Base-by-base conservation (phyloP, 2,329 filamentous ascomycete species). In the Microsporum canis region DNA sequence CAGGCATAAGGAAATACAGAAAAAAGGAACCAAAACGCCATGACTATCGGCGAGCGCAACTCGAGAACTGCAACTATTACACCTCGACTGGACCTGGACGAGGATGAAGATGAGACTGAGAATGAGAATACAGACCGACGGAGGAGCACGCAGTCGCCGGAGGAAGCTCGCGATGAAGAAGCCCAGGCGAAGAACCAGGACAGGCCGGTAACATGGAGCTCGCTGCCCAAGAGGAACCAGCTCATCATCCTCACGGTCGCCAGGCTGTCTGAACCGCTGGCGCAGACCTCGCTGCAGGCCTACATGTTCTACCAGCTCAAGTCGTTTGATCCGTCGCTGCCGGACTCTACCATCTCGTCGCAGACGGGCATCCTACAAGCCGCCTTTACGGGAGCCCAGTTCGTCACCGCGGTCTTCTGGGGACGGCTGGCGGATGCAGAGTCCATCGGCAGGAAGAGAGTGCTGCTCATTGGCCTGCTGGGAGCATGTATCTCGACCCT, bases 241-340 rank as follows among this genome's bases (percentile, higher is more conserved):
- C 80, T 95, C 23, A 76, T 86, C 34, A 85, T 95, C 61, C 79
- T 95, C 57, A 90, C 87, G 0, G 76, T 95, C 51, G 87, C 89
- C 6, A 84, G 91, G 33, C 77, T 95, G 27, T 89, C 88, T 8
- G 91, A 95, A 70, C 90, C 90, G 2, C 77, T 95, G 39, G 88
- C 89, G 0, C 88, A 94, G 69, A 91, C 88, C 0, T 89, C 85
- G 10, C 73, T 91, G 6, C 82, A 88, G 73, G 82, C 88, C 1
- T 95, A 95, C 73, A 85, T 95, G 78, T 95, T 89, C 75, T 95
- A 92, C 73, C 89, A 94, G 72, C 82, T 96, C n/a, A 85, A 84
- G 66, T 92, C 86, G 62, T 92, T 95, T 67, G 80, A 88, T 29
- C 78, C 79, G 2, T 78, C 74, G 27, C 71, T 80, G 23, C 75